These are phyloP conservation scores for Diaporthe sp. DNA, from an alignment of 2,329 filamentous ascomycete genomes.

Conservation along the genomic window DNA sequence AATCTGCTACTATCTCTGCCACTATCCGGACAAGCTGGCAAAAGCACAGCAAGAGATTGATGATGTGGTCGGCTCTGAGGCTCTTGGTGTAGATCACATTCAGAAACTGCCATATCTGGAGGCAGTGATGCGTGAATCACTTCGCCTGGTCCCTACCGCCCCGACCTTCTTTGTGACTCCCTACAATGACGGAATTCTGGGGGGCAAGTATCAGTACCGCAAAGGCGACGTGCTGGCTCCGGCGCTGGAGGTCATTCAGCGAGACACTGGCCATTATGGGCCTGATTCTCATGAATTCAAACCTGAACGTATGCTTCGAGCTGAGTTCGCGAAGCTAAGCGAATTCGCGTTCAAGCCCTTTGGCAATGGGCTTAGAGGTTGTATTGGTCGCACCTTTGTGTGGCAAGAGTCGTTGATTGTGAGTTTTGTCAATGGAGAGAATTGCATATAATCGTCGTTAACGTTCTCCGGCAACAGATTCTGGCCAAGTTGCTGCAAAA, in stretches of 20 bases:
- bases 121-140: slow-evolving; percentile 66
- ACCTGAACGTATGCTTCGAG: slow-evolving; percentile 72
- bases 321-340: slow-evolving; percentile 50
- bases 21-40: slow-evolving; percentile 59
- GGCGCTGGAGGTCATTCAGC: slow-evolving; percentile 61
- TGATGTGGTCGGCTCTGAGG: slow-evolving; percentile 58
- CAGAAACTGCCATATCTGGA: slow-evolving; percentile 65
- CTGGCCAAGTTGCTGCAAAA: slow-evolving; percentile 74
- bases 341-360: slow-evolving; percentile 64
- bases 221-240: slow-evolving; percentile 59
- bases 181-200: slow-evolving; percentile 56
- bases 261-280: slow-evolving; percentile 69
- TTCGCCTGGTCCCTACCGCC: slow-evolving; percentile 64
- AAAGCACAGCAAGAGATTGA: slow-evolving; percentile 68
- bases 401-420: slow-evolving; percentile 62
- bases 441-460: neutral
- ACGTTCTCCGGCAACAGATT: slow-evolving; percentile 43
- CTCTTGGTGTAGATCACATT: slow-evolving; percentile 60
- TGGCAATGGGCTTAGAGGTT: slow-evolving; percentile 64
- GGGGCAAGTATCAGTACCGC: slow-evolving; percentile 66
- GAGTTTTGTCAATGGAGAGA: neutral
- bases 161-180: slow-evolving; percentile 56
- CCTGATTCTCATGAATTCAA: slow-evolving; percentile 68
- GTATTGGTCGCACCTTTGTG: slow-evolving; percentile 64
- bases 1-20: slow-evolving; percentile 53